These are phyloP conservation scores for Xylaria hypoxylon DNA, from an alignment of 2,329 filamentous ascomycete species.

Conservation along the genomic window DNA sequence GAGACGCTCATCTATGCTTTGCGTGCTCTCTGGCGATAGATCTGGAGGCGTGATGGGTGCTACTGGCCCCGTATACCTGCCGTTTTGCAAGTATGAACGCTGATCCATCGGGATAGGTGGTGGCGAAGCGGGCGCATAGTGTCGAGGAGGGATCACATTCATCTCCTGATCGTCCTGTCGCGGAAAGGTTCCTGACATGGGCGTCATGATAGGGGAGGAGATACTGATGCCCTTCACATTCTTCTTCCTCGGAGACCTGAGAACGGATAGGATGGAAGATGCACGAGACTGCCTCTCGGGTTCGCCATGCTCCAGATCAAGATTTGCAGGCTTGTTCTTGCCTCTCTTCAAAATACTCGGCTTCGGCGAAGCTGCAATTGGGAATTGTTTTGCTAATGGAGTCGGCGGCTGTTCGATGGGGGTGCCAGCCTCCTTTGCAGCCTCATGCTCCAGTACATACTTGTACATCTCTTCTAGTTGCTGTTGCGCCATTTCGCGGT, in stretches of 20 bases:
- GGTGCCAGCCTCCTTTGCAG: conserved; percentile 69
- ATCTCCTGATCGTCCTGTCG: conserved; percentile 67
- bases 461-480: conserved; percentile 93
- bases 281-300: conserved; percentile 67
- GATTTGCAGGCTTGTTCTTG: conserved; percentile 53
- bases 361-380: conserved; percentile 52
- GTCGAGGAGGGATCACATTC: conserved; percentile 67
- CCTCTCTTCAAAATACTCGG: conserved; percentile 61
- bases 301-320: conserved; percentile 55
- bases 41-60: conserved; percentile 61
- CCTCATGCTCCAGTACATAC: conserved; percentile 90
- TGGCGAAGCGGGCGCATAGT: conserved; percentile 68
- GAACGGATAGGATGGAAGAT: conserved; percentile 70
- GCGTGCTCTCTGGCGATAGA: conserved; percentile 60
- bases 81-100: conserved; percentile 52
- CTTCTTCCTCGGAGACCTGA: conserved; percentile 70
- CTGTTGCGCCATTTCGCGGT: conserved; percentile 79
- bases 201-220: conserved; percentile 74
- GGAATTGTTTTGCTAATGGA: conserved; percentile 52
- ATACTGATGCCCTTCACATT: conserved; percentile 65
- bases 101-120: conserved; percentile 66
- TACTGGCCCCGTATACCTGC: conserved; percentile 49
- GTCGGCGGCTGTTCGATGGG: conserved; percentile 58
- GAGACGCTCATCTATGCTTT: conserved; percentile 69
- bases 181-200: conserved; percentile 70